These are phyloP conservation scores for Hydnomerulius pinastri DNA, from an alignment of 768 basidiomycete genomes.

Conservation along the genomic window DNA sequence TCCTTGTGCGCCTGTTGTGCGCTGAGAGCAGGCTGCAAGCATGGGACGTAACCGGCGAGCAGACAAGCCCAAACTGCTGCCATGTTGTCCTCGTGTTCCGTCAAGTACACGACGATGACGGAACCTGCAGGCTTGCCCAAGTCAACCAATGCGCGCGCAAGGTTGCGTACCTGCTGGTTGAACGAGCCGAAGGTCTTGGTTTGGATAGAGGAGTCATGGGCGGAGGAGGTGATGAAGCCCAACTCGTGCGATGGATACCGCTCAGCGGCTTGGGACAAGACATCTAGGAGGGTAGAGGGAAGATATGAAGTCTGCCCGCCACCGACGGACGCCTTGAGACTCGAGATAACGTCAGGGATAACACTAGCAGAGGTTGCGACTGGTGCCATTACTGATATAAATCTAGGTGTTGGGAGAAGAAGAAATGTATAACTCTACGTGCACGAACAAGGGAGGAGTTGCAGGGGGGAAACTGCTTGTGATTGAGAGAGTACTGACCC, in stretches of 20 bases:
- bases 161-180: conserved; percentile 17
- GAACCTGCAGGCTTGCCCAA: conserved; percentile 10
- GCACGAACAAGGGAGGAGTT: not conserved
- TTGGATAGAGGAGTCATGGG: conserved; percentile 24
- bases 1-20: conserved; percentile 15
- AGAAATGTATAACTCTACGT: not conserved
- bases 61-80: conserved; percentile 17
- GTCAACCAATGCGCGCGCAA: conserved; percentile 15
- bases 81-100: conserved; percentile 18
- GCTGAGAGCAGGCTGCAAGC: conserved; percentile 15
- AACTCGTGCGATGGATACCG: conserved; percentile 24
- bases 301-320: conserved; percentile 1
- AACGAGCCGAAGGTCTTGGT: conserved; percentile 20
- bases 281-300: conserved; percentile 26
- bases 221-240: conserved; percentile 25
- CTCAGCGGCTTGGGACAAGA: conserved; percentile 17
- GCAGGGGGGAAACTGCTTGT: no score
- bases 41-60: no score
- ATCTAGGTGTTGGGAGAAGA: not conserved
- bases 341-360: conserved; percentile 1
- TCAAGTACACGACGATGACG: conserved; percentile 12
- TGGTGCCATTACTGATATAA: conserved; percentile 6
- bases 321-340: conserved; percentile 6
- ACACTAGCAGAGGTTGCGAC: conserved; percentile 4
- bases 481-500: not conserved